Evolutionary conservation across 192 early-diverging fungal species (phyloP), one percentile per base, ranked within the genome.

Genomic region (Coemansia sp.): DNA sequence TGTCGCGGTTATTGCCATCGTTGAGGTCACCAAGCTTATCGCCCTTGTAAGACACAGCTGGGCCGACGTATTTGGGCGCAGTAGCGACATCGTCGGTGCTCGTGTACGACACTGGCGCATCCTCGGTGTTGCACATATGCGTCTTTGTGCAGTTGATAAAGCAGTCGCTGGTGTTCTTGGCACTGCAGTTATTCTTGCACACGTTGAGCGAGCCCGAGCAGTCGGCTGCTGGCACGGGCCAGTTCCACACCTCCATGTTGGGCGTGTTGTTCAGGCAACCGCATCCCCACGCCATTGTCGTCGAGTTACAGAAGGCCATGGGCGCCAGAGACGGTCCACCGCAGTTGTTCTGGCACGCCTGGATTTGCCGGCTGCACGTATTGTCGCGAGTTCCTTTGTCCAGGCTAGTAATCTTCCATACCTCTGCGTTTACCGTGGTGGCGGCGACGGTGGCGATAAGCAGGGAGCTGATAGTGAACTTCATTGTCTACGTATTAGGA

Each of bases 201-300:
- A 34, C 74, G 3, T 69, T 49, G 27, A 52, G 65, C 40, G 76
- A 78, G 36, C 85, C 85, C 20, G 66, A 54, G 63, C 85, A 86
- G 71, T 86, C 85, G 12, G 77, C 75, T 18, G 77, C 72, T 18
- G 77, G 77, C 63, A 86, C 77, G 22, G 85, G 85, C 74, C 80
- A 78, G 75, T 86, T 79, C 75, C 74, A 86, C 20, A 68, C 61
- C 33, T 77, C 67, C 67, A 82, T 85, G 51, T 84, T 72, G 22
- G 85, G 85, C 3, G 75, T 73, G 63, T 82, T 75, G 27, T 64
- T 63, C 67, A 62, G 46, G 70, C 87, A 88, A 3, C 82, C 85
- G 27, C 87, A 88, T 41, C 85, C 85, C 87, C 87, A 88, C 34
- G 78, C 87, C 76, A 88, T 72, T 20, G 87, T 88, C n/a, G 67